A percentile compares a stretch with the other conserved stretches of the same genome.
Evolutionary conservation across 2,329 filamentous ascomycete genomes (phyloP).

Genomic region (Penicillium sp.): DNA sequence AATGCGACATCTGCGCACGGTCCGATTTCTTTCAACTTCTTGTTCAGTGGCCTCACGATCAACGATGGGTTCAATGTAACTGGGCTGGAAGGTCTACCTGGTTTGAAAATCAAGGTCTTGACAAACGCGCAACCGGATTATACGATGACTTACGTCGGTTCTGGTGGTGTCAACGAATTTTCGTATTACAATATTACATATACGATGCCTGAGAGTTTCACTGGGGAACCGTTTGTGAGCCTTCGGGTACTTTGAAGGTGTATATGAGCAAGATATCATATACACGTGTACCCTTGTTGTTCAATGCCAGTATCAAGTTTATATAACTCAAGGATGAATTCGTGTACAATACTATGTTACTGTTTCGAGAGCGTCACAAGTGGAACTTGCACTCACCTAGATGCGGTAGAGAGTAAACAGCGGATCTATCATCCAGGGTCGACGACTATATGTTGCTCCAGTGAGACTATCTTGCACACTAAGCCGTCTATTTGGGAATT

Average conservation of each 20-base stretch:
- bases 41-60: slow-evolving; percentile 15
- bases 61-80: slow-evolving; percentile 49
- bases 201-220: slow-evolving; percentile 14
- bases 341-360: too few species aligned
- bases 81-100: slow-evolving; percentile 14
- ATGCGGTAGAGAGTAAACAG: too few species aligned
- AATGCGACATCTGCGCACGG: slow-evolving; percentile 33
- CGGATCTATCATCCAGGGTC: too few species aligned
- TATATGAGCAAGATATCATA: background rate
- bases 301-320: background rate
- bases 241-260: slow-evolving; percentile 5
- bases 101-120: slow-evolving; percentile 8
- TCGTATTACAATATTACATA: slow-evolving; percentile 20
- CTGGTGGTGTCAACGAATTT: slow-evolving; percentile 13
- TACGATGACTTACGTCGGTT: slow-evolving; percentile 9
- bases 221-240: slow-evolving; percentile 9
- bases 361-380: too few species aligned
- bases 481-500: too few species aligned
- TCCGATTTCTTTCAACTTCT: slow-evolving; percentile 12
- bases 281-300: too few species aligned
- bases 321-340: too few species aligned
- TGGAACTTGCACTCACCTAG: too few species aligned
- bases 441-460: too few species aligned
- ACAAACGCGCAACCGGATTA: slow-evolving; percentile 14
- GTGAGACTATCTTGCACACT: too few species aligned